These are phyloP conservation scores for Wickerhamiella nectarea DNA, from an alignment of 805 yeast species.

Conservation along the genomic window DNA sequence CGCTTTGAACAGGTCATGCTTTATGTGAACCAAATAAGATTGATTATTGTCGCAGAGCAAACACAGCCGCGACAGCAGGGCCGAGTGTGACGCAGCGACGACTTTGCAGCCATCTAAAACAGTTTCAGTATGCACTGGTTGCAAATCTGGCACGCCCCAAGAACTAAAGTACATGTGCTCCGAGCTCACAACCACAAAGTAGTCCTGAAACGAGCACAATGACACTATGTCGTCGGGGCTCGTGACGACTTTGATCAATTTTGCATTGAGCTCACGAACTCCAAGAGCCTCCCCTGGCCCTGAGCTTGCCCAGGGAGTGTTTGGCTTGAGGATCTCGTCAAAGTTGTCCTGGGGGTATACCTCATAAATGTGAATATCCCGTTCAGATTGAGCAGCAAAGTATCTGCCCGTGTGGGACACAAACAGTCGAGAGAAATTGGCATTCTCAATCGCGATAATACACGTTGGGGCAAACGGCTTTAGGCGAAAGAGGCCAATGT, in stretches of 20 bases:
- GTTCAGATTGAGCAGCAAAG: slow-evolving; percentile 1
- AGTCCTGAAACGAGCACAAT: slow-evolving; percentile 18
- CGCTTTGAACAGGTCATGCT: slow-evolving; percentile 2
- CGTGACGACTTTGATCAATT: slow-evolving; percentile 21
- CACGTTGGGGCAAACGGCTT: slow-evolving; percentile 19
- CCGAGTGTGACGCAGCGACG: slow-evolving; percentile 2
- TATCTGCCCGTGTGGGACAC: slow-evolving; percentile 1
- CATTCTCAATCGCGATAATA: slow-evolving; percentile 8
- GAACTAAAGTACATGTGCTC: slow-evolving; percentile 15
- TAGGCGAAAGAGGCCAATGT: slow-evolving; percentile 17
- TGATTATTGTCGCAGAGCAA: slow-evolving; percentile 3
- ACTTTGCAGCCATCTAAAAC: neutral
- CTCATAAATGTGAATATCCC: slow-evolving; percentile 1
- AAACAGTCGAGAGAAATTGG: neutral
- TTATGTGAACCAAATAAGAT: slow-evolving; percentile 3
- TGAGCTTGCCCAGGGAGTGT: slow-evolving; percentile 16
- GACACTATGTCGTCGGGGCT: slow-evolving; percentile 24
- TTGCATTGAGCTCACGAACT: slow-evolving; percentile 23
- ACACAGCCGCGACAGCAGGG: slow-evolving; percentile 5
- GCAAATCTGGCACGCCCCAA: slow-evolving; percentile 11
- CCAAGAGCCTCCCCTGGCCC: slow-evolving; percentile 32
- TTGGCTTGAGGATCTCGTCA: slow-evolving; percentile 16
- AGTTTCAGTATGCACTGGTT: slow-evolving; percentile 2
- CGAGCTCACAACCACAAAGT: slow-evolving; percentile 18
- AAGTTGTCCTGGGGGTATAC: slow-evolving; percentile 3